Evolutionary conservation across 2,329 filamentous ascomycete species (phyloP), one percentile per base, ranked within the genome.

Genomic region (Epichloe brachyelytri): DNA sequence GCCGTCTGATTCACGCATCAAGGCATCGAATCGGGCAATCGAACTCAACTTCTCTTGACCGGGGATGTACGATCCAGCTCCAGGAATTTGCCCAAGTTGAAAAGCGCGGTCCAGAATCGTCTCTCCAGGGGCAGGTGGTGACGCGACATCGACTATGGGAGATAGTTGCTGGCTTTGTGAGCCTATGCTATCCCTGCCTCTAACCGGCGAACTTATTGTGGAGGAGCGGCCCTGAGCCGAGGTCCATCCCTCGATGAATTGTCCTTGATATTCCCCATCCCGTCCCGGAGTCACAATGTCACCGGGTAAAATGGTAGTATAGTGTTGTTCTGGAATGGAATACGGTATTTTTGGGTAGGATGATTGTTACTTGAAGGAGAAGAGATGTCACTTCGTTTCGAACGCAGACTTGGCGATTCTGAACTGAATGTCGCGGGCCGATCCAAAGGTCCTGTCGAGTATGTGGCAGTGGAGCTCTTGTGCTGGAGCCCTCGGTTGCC

Each of bases 91-190:
- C 8, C 77, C 72, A 65, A 84, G 65, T 57, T 82, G 78, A 58
- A 85, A 84, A 0, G 81, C 81, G 39, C 81, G 68, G 60, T 85
- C 81, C n/a, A 84, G 63, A 48, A 85, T 84, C 0, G 81, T 83
- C 63, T 85, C 80, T 15, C 80, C 72, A 2, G 76, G 77, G 0
- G 64, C 66, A 2, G 76, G 74, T 0, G 78, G 77, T 0, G 77
- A 75, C 57, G 70, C 72, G 1, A 73, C 72, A 40, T 72, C 67
- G 2, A 69, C 58, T 8, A 71, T 59, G 12, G 65, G 61, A 12
- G 34, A 46, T 10, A 60, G 59, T 17, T 66, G 63, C 4, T 70
- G 68, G 15, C 68, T 65, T 12, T 74, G 71, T 1, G 77, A 80
- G 54, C 74, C 69, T 46, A 80, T 68, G 58, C 78, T 80, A 43